Base-by-base conservation (phyloP, 1,139 yeast species). In the Suhomyces bokatorum region DNA sequence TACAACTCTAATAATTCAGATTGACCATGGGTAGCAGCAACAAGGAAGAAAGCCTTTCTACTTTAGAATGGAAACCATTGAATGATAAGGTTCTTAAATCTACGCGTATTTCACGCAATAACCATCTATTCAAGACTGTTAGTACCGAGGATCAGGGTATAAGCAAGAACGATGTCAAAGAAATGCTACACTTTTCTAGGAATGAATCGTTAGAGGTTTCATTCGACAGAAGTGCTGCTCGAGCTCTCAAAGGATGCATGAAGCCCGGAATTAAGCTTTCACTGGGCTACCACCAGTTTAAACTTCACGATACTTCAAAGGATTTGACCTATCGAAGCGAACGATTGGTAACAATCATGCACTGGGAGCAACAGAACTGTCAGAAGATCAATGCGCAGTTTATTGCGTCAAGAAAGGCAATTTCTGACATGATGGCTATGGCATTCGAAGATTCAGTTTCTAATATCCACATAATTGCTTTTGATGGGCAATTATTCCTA, bases 401-500 rank as follows among this genome's bases (percentile, higher is more conserved):
- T 1, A 28, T 40, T 12, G 36, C 35, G 9, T 36, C 44, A n/a
- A 31, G 47, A 36, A 22, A 39, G 17, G 24, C 20, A 11, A 15
- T 40, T n/a, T 14, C 27, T 4, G 34, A 32, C 2, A n/a, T 35
- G 17, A 26, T 38, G 24, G 11, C 22, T 6, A 9, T 15, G 2
- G 34, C 35, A 3, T 35, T 33, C 22, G 2, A 20, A 2, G 15
- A 13, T 6, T 2, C 7, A 4, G 13, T 9, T 17, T 32, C 35
- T 20, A 14, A 8, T 11, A 28, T 17, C 15, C 15, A 28, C n/a
- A 10, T 37, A 4, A 37, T 43, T 2, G 24, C 12, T 10, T 33
- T n/a, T 13, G 42, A 44, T 20, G 27, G 28, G 2, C 44, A 40
- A 20, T 17, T 43, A 3, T 39, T 43, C 22, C 28, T 43, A 3